Evolutionary conservation across 768 basidiomycete genomes (phyloP).

Genomic region (Mycena haematopus): DNA sequence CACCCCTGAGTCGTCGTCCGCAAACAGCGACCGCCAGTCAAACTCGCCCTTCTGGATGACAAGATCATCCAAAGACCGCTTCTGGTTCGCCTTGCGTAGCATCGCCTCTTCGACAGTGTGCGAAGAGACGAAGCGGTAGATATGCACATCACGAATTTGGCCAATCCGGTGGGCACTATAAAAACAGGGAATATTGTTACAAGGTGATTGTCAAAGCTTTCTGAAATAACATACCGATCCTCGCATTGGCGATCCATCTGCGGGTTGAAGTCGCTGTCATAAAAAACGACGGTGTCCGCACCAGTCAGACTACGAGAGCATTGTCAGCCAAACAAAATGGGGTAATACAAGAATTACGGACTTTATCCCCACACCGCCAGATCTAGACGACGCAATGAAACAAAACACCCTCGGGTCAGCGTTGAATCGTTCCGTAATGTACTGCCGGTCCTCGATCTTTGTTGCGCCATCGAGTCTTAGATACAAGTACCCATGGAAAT

Average conservation of each 20-base stretch:
- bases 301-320: conserved; percentile 66
- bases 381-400: conserved; percentile 86
- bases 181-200: conserved; percentile 3
- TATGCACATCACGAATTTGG: conserved; percentile 94
- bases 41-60: conserved; percentile 96
- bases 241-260: conserved; percentile 98
- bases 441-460: conserved; percentile 92
- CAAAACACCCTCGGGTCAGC: conserved; percentile 80
- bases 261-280: conserved; percentile 96
- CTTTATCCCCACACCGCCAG: conserved; percentile 95
- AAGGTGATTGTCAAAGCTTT: conserved; percentile 4
- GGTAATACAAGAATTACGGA: conserved; percentile 42
- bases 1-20: conserved; percentile 49
- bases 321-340: conserved; percentile 28
- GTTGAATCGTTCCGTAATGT: conserved; percentile 88
- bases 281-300: conserved; percentile 96
- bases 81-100: conserved; percentile 97
- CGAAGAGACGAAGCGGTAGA: conserved; percentile 90
- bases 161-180: conserved; percentile 97
- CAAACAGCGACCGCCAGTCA: conserved; percentile 89
- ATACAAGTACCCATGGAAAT: conserved; percentile 92
- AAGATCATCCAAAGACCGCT: conserved; percentile 86
- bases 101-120: conserved; percentile 96
- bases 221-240: conserved; percentile 67
- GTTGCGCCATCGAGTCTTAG: conserved; percentile 94